Percentiles rank a stretch among this genome's conserved stretches.
Conservation (phyloP, 2,329 filamentous ascomycete species). For the Apiospora malaysiana region DNA sequence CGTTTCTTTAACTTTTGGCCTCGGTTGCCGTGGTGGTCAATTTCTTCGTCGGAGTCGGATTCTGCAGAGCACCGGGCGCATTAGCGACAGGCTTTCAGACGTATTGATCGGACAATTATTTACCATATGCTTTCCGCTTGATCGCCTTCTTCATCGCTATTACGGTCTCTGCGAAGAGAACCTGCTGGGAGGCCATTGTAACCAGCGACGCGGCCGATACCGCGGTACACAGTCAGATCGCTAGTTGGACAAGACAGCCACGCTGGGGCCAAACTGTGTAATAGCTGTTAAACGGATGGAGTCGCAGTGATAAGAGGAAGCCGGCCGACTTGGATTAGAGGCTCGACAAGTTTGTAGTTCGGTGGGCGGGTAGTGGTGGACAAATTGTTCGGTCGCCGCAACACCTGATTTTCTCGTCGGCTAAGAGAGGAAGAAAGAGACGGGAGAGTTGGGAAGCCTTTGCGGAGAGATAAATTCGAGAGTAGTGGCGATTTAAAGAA, state of each 20-base stretch:
- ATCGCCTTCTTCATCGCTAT: constrained; percentile 71
- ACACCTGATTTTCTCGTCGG: constrained; percentile 11
- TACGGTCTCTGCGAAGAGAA: constrained; percentile 70
- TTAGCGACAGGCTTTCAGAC: constrained; percentile 21
- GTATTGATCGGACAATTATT: constrained; percentile 36
- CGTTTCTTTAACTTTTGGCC: constrained; percentile 81
- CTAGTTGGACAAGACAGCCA: constrained; percentile 12
- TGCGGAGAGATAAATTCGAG: not conserved
- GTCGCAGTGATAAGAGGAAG: not conserved
- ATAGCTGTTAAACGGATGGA: not conserved
- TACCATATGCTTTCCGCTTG: constrained; percentile 68
- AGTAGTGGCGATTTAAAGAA: not conserved
- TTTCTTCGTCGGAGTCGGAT: constrained; percentile 77
- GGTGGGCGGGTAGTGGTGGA: not conserved
- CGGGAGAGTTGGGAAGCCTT: not conserved
- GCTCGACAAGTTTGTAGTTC: not conserved
- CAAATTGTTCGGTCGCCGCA: not conserved
- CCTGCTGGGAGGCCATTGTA: constrained; percentile 62
- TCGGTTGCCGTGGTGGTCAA: constrained; percentile 73
- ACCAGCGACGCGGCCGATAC: constrained; percentile 19
- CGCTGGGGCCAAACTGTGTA: constrained; percentile 14
- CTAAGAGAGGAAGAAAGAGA: not conserved
- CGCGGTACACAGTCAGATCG: constrained; percentile 13
- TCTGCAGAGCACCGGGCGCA: constrained; percentile 53
- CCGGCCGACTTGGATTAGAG: not conserved